Conservation (phyloP, 495 filamentous ascomycete genomes). For the Talaromyces nanjingensis region DNA sequence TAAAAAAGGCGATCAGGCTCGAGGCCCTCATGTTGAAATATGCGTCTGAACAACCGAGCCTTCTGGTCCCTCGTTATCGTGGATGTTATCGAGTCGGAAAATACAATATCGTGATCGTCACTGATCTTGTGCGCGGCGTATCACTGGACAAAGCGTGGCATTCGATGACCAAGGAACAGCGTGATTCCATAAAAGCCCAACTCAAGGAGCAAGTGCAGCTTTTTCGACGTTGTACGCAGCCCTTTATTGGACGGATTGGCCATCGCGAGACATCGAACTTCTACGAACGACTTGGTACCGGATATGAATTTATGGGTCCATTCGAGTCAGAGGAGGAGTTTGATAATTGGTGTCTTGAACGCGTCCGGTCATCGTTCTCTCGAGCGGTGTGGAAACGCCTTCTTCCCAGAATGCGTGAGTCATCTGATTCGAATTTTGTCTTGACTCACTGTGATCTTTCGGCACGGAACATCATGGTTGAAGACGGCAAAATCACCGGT, state of each 20-base stretch:
- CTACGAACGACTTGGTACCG: not conserved
- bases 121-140: constrained; percentile 7
- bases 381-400: constrained; percentile 9
- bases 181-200: constrained; percentile 3
- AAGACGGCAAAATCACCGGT: constrained; percentile 31
- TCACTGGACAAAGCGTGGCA: constrained; percentile 11
- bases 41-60: constrained; percentile 6
- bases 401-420: constrained; percentile 4
- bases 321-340: constrained; percentile 13
- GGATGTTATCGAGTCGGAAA: constrained; percentile 9
- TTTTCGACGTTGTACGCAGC: constrained; percentile 2
- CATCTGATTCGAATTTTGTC: constrained; percentile 15
- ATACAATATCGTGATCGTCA: constrained; percentile 8
- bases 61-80: constrained; percentile 7
- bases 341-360: constrained; percentile 11
- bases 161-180: constrained; percentile 6
- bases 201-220: constrained; percentile 11
- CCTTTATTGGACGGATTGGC: constrained; percentile 6
- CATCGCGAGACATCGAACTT: constrained; percentile 1
- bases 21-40: constrained; percentile 11
- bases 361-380: not conserved
- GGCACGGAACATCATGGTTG: constrained; percentile 48
- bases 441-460: constrained; percentile 53
- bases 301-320: constrained; percentile 10
- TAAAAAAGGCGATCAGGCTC: not conserved